Evolutionary conservation across 2,329 filamentous ascomycete genomes (phyloP), one percentile per base, ranked within the genome.

Genomic region (Ambrosiella xylebori): DNA sequence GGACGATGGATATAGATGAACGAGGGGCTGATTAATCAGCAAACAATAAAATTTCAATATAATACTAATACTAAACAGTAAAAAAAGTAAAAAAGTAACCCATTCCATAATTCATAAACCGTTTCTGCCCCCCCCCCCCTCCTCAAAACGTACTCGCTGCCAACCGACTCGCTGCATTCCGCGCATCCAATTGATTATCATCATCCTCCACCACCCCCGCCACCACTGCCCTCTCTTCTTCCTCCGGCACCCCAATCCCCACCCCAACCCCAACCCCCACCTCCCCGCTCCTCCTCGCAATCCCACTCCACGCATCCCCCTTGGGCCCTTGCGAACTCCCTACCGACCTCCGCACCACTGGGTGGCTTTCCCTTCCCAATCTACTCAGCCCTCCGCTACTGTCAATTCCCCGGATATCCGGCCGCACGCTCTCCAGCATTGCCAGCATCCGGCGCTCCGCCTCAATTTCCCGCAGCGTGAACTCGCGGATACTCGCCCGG

Each of bases 231-330:
- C 73, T 66, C 54, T 15, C 51, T 37, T 38, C 51, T n/a, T 39
- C 45, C 15, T 56, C 54, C n/a, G n/a, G 27, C 38, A 38, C 68
- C 66, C 62, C 65, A 63, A 58, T 71, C 71, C 54, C 68, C 70
- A 59, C 70, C 59, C 7, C 47, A 59, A 69, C 65, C 57, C 74
- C 71, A 64, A 78, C 71, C 60, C 68, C 69, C 65, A 79, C 68
- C n/a, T 53, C 51, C 51, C 51, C 51, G 4, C 51, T 38, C 37
- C 51, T 53, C 61, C 93, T 80, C 40, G 90, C 88, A 36, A 96
- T 89, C 59, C 93, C 93, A 65, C 88, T 95, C 93, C 93, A 98
- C 13, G 93, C 85, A 69, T 98, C 93, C n/a, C 93, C 93, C 73
- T 95, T 95, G 54, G 93, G 91, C 0, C 93, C 93, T 71, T 98